Base-by-base conservation (phyloP, 345 rosid genomes). In the Corchorus capsularis region DNA sequence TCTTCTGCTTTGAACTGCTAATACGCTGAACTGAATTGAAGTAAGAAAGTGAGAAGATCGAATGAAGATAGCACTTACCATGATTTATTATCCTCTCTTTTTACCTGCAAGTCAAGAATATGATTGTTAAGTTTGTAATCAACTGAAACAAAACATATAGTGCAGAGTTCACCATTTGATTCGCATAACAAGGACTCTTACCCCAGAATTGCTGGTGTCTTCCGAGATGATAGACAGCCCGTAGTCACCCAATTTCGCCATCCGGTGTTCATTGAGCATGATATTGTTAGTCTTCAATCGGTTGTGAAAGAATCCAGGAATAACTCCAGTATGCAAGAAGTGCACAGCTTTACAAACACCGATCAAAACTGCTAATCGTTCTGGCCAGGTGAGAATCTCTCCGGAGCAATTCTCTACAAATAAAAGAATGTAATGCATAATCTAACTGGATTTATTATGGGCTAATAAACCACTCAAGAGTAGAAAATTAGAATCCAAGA, bases 331-430 rank as follows among this genome's bases (percentile, higher is more conserved):
- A 74, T 95, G 97, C 64, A 95, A 89, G 84, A 93, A 95, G 83
- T 92, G 98, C 61, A 95, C 96, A 35, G 98, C 99, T 86, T 92
- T 96, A 81, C 97, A 97, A 79, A 89, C 87, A 65, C 94, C 92
- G 67, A 93, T 93, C 63, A 96, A 85, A 82, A 89, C 86, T 0
- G 89, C 87, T 83, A 96, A 75, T 79, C 99, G 81, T 71, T 91
- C 91, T 57, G 98, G 80, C 99, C 99, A 96, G 37, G 85, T 89
- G 5, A 92, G 89, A 81, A 84, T 89, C 85, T 88, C 93, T 80
- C 90, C 92, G n/a, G 89, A 84, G 81, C 62, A 78, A 62, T 77
- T 82, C 57, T 95, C 98, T 95, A 88, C 85, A 4, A 15, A 3
- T 43, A 3, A n/a, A 8, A 14, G 65, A 14, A 62, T 62, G 46